Evolutionary conservation across 169 alveolate species (phyloP).

Genomic region (Plasmodium ovale): DNA sequence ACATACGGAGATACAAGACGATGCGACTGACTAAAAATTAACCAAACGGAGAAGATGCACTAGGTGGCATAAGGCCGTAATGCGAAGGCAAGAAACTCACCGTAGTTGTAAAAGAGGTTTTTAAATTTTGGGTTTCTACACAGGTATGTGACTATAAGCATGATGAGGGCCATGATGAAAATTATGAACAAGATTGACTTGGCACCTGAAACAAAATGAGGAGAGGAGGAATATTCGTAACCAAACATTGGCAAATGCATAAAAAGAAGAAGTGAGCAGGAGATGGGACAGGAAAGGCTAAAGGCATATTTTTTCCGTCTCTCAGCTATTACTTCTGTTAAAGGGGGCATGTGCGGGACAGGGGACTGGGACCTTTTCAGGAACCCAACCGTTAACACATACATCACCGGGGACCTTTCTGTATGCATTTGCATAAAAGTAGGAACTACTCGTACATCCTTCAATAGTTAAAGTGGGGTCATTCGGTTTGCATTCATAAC

Average conservation of each 20-base stretch:
- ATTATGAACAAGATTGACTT: conserved; percentile 70
- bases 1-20: no score
- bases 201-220: conserved; percentile 22
- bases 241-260: no score
- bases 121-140: conserved; percentile 71
- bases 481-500: conserved; percentile 87
- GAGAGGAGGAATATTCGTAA: neutral
- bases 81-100: no score
- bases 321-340: conserved; percentile 75
- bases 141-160: conserved; percentile 72
- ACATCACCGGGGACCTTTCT: conserved; percentile 97
- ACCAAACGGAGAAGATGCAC: no score
- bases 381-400: conserved; percentile 97
- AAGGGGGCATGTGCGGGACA: conserved; percentile 93
- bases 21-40: neutral
- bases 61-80: no score
- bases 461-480: conserved; percentile 81
- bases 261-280: neutral
- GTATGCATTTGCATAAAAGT: conserved; percentile 91
- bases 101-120: conserved; percentile 63
- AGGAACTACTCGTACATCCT: conserved; percentile 85
- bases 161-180: conserved; percentile 52
- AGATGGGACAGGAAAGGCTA: neutral
- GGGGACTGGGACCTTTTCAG: conserved; percentile 92
- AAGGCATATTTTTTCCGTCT: no score